Conservation (phyloP, 225 moss, liverwort and hornwort species). For the Marchantia polymorpha region DNA sequence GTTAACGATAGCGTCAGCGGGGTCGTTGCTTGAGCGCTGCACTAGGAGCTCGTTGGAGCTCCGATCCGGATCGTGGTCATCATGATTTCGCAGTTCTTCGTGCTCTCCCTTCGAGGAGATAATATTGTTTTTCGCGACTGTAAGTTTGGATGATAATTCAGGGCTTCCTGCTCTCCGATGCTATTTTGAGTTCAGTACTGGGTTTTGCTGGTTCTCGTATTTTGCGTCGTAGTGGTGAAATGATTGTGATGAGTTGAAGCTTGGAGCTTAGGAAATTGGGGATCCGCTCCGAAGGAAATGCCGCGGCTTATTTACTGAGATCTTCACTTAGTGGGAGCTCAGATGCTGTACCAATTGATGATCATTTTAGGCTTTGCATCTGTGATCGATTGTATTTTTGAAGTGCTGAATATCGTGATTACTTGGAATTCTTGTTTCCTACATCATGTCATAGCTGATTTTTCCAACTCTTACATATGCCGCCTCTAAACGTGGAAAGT, state of each 20-base stretch:
- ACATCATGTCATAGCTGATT: not conserved
- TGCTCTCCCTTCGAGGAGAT: constrained; percentile 92
- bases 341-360: not conserved
- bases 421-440: not conserved
- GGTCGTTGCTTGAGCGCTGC: not conserved
- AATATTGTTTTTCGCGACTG: constrained; percentile 98
- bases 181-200: not conserved
- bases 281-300: not conserved
- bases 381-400: not conserved
- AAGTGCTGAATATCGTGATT: not conserved
- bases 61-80: constrained; percentile 18
- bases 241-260: not conserved
- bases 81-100: constrained; percentile 99
- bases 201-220: not conserved
- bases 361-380: not conserved
- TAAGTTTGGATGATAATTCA: constrained; percentile 37
- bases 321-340: not conserved
- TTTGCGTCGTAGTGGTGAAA: not conserved
- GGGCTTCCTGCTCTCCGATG: not conserved
- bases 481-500: not conserved
- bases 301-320: not conserved
- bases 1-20: not conserved
- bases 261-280: not conserved
- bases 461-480: not conserved
- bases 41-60: constrained; percentile 1